Evolutionary conservation across 768 basidiomycete species (phyloP), one percentile per base, ranked within the genome.

Genomic region (Baorangia bicolor): DNA sequence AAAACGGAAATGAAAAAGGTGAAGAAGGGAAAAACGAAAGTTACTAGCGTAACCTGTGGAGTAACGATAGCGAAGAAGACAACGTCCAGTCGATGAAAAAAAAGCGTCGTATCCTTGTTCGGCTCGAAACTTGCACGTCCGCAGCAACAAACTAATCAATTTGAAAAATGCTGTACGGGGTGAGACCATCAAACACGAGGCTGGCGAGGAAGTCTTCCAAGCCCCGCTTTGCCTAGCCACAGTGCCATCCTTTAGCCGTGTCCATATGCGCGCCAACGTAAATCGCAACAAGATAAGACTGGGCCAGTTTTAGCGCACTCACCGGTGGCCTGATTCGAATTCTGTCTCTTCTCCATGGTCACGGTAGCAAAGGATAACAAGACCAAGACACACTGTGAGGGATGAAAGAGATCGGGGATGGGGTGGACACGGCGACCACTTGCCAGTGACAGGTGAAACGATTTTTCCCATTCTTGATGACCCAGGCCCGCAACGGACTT

Each of bases 111-210:
- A n/a, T n/a, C n/a, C n/a, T 28, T 18, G 14, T 33, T 16, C 16
- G 46, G 47, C 8, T 18, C 10, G 21, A 34, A 18, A 18, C 11
- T n/a, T n/a, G 43, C 35, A 20, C 27, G 35, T 13, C 48, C 48
- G 48, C 48, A 49, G 51, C 16, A 18, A 20, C 44, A 30, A 28
- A 1, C 18, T 7, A 53, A 53, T 39, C 53, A 53, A 54, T 40
- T 54, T 54, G 23, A 53, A 38, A 25, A 33, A 54, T 34, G 51
- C 53, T 54, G 53, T 54, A 40, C 53, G 13, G 18, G 31, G 53
- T 27, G 53, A 31, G 35, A 33, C 13, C 38, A 54, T 54, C 53
- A 53, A 33, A 54, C 53, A 54, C 31, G 53, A 39, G 53, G 53
- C 18, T 2, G 33, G 30, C 31, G 13, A 51, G 7, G 42, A 28